Percentiles rank a stretch among this genome's conserved stretches.
Conservation (phyloP, 495 filamentous ascomycete genomes). For the Aspergillus leporis region DNA sequence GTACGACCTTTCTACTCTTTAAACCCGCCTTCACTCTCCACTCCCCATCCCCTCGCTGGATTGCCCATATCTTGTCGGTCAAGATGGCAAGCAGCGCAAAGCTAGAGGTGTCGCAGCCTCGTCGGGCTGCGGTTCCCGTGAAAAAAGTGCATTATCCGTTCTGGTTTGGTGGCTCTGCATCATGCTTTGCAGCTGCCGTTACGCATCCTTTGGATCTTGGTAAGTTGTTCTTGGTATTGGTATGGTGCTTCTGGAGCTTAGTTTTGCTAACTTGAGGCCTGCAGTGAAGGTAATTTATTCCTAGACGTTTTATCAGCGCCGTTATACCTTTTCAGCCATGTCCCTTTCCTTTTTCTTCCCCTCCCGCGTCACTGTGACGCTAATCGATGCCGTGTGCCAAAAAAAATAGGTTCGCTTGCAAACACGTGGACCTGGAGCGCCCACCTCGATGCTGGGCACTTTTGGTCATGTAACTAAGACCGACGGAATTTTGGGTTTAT, state of each 20-base stretch:
- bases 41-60: slow-evolving; percentile 13
- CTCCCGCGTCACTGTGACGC: background rate
- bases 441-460: slow-evolving; percentile 76
- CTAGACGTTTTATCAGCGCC: background rate
- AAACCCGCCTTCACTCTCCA: slow-evolving; percentile 12
- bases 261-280: slow-evolving; percentile 20
- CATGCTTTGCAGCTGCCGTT: slow-evolving; percentile 82
- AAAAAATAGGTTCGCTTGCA: slow-evolving; percentile 77
- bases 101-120: slow-evolving; percentile 34
- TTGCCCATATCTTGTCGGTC: slow-evolving; percentile 28
- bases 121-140: slow-evolving; percentile 25
- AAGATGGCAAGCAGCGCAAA: slow-evolving; percentile 45
- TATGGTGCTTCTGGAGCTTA: background rate
- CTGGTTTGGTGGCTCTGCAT: slow-evolving; percentile 94
- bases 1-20: slow-evolving; percentile 5
- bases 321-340: slow-evolving; percentile 3
- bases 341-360: background rate
- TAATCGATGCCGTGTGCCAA: slow-evolving; percentile 5
- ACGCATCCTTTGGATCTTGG: slow-evolving; percentile 85
- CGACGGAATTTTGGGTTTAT: slow-evolving; percentile 72
- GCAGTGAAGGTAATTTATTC: slow-evolving; percentile 51
- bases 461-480: slow-evolving; percentile 71
- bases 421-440: slow-evolving; percentile 66
- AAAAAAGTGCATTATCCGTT: slow-evolving; percentile 70
- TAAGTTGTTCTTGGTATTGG: slow-evolving; percentile 25